Base-by-base conservation (phyloP, 345 rosid genomes). In the thale cress (Arabidopsis thaliana) region DNA sequence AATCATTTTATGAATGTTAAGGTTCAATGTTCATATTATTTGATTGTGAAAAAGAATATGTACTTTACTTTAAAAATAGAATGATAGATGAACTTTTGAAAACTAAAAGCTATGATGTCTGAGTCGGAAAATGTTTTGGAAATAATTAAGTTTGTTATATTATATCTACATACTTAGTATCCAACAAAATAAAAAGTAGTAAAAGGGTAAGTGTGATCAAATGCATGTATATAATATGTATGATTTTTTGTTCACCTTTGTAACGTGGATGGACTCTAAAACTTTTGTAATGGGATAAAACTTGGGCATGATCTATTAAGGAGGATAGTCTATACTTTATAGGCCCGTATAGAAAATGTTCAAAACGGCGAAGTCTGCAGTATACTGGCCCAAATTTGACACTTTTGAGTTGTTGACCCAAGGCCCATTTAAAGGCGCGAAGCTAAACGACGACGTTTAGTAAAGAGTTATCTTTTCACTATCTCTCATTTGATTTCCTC, bases 261-360 rank as follows among this genome's bases (percentile, higher is more conserved):
- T 16, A 16, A 16, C 20, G 20, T 16, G n/a, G 37, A 14, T 38
- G 50, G 61, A 38, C 52, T 65, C 57, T 55, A 49, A 65, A 65
- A 49, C 4, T 12, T 13, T 33, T 65, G 30, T 9, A 34, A 49
- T 65, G 20, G 2, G 45, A 22, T 8, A 42, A 55, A n/a, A 45
- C 20, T 45, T 45, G 46, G 65, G 25, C 22, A 33, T 44, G 13
- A 34, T 33, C 22, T 44, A 45, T 16, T 16, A 16, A 16, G 20
- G 20, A 16, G 20, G 20, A 16, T 16, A 16, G 20, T 16, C 0
- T 16, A 16, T 16, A 16, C 20, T 16, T 16, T 16, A 16, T 16
- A 16, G 74, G 58, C 74, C 23, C 14, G 11, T 32, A 4, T 28
- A 25, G 24, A 24, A 52, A 28, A 40, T 12, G 1, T 11, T 34